Conservation (phyloP, 2,329 filamentous ascomycete species). For the Alternaria triticimaculans region DNA sequence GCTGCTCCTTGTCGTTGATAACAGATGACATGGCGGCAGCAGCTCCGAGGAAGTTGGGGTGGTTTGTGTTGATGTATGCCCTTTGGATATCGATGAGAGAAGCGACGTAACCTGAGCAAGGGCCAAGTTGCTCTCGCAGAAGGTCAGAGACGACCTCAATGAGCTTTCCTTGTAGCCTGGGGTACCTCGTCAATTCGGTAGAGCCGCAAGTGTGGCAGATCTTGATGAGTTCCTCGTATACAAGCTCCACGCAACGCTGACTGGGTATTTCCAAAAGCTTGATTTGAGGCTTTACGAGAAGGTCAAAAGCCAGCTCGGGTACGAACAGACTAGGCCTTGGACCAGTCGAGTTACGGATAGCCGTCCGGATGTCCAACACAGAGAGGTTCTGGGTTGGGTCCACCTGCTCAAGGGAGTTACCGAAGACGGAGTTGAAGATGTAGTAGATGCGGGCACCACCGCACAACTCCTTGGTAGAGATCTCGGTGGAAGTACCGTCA, state of each 20-base stretch:
- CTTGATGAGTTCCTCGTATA: slow-evolving; percentile 99
- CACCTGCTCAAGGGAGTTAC: slow-evolving; percentile 93
- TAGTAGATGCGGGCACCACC: slow-evolving; percentile 96
- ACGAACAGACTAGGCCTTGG: slow-evolving; percentile 95
- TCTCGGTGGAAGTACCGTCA: slow-evolving; percentile 97
- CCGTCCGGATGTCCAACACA: slow-evolving; percentile 91
- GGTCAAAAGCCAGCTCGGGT: slow-evolving; percentile 95
- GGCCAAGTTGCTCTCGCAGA: slow-evolving; percentile 87
- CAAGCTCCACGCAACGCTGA: slow-evolving; percentile 95
- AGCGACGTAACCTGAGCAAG: slow-evolving; percentile 89
- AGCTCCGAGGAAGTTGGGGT: slow-evolving; percentile 96
- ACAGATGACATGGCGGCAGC: slow-evolving; percentile 98
- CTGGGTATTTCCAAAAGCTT: slow-evolving; percentile 94
- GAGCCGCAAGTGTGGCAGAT: slow-evolving; percentile 99
- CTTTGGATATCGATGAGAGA: slow-evolving; percentile 96
- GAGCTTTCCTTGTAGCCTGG: slow-evolving; percentile 90
- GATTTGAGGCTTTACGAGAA: slow-evolving; percentile 97
- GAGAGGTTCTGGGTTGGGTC: slow-evolving; percentile 96
- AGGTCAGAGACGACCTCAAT: slow-evolving; percentile 98
- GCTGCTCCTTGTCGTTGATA: slow-evolving; percentile 91
- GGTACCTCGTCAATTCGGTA: slow-evolving; percentile 89
- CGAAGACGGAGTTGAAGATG: slow-evolving; percentile 99
- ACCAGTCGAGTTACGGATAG: slow-evolving; percentile 96
- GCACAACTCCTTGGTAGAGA: slow-evolving; percentile 96
- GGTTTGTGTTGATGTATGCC: slow-evolving; percentile 99